Evolutionary conservation across 106 monocot species (phyloP), one percentile per base, ranked within the genome.

Genomic region (Gastrodia elata): DNA sequence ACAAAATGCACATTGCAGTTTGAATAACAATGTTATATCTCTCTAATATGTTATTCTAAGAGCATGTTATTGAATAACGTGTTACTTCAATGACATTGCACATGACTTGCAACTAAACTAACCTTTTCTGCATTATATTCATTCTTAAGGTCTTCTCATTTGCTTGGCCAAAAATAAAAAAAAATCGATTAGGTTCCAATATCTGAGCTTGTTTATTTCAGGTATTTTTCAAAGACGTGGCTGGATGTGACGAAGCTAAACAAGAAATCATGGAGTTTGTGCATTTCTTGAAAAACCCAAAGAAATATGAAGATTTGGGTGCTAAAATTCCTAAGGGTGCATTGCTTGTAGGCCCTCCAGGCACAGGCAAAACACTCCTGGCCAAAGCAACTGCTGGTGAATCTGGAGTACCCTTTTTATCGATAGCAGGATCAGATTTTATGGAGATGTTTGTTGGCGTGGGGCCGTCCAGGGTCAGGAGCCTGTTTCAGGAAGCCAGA

Each of bases 361-460:
- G 98, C 25, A 98, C 98, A 4, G 98, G 98, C 40, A 98, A 98
- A 64, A 98, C 98, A 22, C 93, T 98, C 69, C 91, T 98, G 69
- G 93, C 98, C 11, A 98, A 98, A 82, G 98, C 98, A 72, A 98
- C 91, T 40, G 98, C 93, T 18, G 98, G 98, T 58, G 98, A 98
- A 77, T 98, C 98, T 44, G 88, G 73, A 42, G 98, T 98, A 18
- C 98, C 98, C 6, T 98, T 98, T 42, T 73, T 98, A 64, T 98
- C 91, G n/a, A 93, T 98, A 38, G 91, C 98, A 78, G 98, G 93
- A 75, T 98, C 98, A 42, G 98, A 98, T 75, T 98, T 98, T 68
- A 91, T 93, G 98, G 98, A 98, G 78, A 98, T 98, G 93, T 98
- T 98, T 83, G 98, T 98, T 79, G 98, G 98, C 44, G 93, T 98